These are phyloP conservation scores for Exsudoporus floridanus DNA, from an alignment of 1,284 basidiomycete species.

Conservation along the genomic window DNA sequence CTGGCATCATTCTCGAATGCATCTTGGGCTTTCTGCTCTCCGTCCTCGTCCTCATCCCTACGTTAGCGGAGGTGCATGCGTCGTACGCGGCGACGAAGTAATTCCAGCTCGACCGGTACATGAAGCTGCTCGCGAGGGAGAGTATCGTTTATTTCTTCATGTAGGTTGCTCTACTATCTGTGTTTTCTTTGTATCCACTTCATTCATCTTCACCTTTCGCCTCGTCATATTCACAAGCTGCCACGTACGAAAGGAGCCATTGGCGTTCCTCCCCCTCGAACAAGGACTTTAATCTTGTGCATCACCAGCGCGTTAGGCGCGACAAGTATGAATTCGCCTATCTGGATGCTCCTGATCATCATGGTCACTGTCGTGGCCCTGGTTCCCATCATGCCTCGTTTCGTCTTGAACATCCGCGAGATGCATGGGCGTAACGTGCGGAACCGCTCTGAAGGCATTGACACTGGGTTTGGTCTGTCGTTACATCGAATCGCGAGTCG, in stretches of 20 bases:
- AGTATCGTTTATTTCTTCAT: conserved; percentile 8
- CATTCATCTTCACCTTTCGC: background rate
- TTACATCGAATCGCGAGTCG: background rate
- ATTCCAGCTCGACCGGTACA: conserved; percentile 8
- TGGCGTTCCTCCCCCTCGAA: background rate
- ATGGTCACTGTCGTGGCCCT: background rate
- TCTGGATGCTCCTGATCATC: background rate
- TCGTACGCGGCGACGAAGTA: background rate
- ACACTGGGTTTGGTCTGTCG: background rate
- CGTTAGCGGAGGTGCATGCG: background rate
- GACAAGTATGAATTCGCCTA: background rate
- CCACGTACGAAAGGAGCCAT: too few species aligned
- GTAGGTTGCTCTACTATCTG: background rate
- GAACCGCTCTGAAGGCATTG: background rate
- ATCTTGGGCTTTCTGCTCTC: background rate
- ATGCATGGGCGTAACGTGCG: background rate
- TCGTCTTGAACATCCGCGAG: background rate
- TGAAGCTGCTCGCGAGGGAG: conserved; percentile 4
- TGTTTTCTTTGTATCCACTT: background rate
- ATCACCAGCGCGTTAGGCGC: too few species aligned
- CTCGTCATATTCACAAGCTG: too few species aligned
- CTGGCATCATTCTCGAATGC: background rate
- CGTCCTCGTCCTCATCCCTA: background rate
- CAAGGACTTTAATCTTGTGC: background rate
- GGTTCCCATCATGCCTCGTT: background rate